Evolutionary conservation across 2,329 filamentous ascomycete genomes (phyloP).

Genomic region (Paraphoma sp.): DNA sequence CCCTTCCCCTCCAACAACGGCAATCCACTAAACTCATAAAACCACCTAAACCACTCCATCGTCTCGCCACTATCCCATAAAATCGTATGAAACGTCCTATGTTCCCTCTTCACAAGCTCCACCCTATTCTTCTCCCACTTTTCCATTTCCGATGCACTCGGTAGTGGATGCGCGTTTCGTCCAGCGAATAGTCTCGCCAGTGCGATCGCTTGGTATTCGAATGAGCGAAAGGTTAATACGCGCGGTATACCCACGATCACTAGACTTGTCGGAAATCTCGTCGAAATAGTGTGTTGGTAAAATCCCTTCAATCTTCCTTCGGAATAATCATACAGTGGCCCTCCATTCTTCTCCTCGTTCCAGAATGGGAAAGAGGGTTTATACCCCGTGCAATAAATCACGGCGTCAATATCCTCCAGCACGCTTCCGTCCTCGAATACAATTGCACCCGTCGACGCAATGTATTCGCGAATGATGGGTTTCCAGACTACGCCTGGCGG

Average conservation of each 20-base stretch:
- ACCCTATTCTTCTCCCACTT: slow-evolving; percentile 57
- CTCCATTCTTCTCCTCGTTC: slow-evolving; percentile 55
- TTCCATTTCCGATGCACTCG: slow-evolving; percentile 42
- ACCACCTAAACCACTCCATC: slow-evolving; percentile 52
- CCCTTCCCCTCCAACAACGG: slow-evolving; percentile 54
- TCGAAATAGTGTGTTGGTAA: slow-evolving; percentile 47
- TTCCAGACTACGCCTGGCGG: slow-evolving; percentile 61
- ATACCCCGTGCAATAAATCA: slow-evolving; percentile 44
- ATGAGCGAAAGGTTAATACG: slow-evolving; percentile 60
- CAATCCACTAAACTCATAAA: slow-evolving; percentile 60
- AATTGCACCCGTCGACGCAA: slow-evolving; percentile 21
- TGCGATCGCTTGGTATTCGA: slow-evolving; percentile 64
- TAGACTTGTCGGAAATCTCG: slow-evolving; percentile 53
- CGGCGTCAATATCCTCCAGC: slow-evolving; percentile 29
- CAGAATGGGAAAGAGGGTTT: slow-evolving; percentile 57
- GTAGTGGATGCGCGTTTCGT: slow-evolving; percentile 38
- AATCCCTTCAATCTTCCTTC: slow-evolving; percentile 51
- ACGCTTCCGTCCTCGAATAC: slow-evolving; percentile 33
- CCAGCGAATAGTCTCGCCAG: slow-evolving; percentile 58
- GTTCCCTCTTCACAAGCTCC: slow-evolving; percentile 34
- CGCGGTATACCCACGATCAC: slow-evolving; percentile 61
- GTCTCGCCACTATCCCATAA: slow-evolving; percentile 62
- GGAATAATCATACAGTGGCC: slow-evolving; percentile 58
- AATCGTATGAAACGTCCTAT: slow-evolving; percentile 60
- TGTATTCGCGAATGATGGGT: slow-evolving; percentile 57